Evolutionary conservation across 2,329 filamentous ascomycete genomes (phyloP).

Genomic region (Alternaria rosae): DNA sequence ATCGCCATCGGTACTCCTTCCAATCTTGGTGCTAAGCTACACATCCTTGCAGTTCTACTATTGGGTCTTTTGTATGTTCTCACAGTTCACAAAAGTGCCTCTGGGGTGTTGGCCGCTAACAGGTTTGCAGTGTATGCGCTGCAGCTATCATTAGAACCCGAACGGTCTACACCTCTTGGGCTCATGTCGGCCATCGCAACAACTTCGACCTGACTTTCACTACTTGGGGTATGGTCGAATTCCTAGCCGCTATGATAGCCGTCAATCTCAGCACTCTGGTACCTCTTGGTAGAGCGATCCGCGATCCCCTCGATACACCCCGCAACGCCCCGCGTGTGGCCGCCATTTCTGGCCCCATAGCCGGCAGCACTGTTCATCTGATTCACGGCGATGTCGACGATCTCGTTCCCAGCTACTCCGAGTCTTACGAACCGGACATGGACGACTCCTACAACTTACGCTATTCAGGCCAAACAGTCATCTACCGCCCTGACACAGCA

Average conservation of each 20-base stretch:
- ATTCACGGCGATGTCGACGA: slow-evolving; percentile 6
- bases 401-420: not conserved
- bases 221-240: slow-evolving; percentile 15
- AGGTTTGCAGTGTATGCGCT: slow-evolving; percentile 47
- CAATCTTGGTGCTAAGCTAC: slow-evolving; percentile 1
- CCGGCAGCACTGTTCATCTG: slow-evolving; percentile 16
- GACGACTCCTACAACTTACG: slow-evolving; percentile 5
- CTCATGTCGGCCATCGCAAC: slow-evolving; percentile 1
- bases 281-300: slow-evolving; percentile 2
- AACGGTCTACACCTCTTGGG: slow-evolving; percentile 17
- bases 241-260: slow-evolving; percentile 11
- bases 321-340: not conserved
- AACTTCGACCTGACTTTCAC: slow-evolving; percentile 9
- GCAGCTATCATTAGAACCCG: slow-evolving; percentile 49
- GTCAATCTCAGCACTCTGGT: slow-evolving; percentile 7
- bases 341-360: slow-evolving; percentile 10
- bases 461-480: slow-evolving; percentile 22
- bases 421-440: not conserved
- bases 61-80: slow-evolving; percentile 50
- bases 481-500: slow-evolving; percentile 19
- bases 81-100: slow-evolving; percentile 38
- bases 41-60: slow-evolving; percentile 44
- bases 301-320: not conserved
- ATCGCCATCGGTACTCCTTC: not conserved
- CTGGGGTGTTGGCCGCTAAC: slow-evolving; percentile 21